Conservation (phyloP, 805 yeast genomes). For the Teunomyces cretensis region DNA sequence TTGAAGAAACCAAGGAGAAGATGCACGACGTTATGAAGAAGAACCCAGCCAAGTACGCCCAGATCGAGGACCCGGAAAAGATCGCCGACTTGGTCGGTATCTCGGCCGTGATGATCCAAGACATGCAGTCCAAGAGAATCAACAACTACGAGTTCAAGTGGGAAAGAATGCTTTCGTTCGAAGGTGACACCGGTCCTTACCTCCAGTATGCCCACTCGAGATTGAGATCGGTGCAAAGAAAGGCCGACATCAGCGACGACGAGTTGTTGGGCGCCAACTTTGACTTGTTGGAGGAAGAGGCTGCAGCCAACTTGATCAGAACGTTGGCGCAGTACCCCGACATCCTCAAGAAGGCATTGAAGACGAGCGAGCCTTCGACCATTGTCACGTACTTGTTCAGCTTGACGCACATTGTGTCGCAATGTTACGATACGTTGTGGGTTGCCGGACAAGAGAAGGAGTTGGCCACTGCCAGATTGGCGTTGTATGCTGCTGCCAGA, state of each 20-base stretch:
- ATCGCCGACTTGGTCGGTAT: constrained; percentile 96
- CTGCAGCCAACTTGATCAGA: constrained; percentile 71
- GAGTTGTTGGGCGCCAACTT: constrained; percentile 52
- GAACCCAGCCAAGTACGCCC: constrained; percentile 87
- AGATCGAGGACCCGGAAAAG: constrained; percentile 89
- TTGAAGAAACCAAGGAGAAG: constrained; percentile 88
- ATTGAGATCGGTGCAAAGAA: constrained; percentile 90
- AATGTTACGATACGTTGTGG: constrained; percentile 95
- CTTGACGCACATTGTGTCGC: constrained; percentile 89
- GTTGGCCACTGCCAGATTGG: constrained; percentile 86
- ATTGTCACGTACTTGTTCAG: constrained; percentile 90
- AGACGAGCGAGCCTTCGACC: constrained; percentile 89
- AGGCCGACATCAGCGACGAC: constrained; percentile 49
- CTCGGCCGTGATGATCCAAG: constrained; percentile 98
- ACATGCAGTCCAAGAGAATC: constrained; percentile 95
- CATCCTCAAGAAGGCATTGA: constrained; percentile 74
- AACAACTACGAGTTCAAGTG: constrained; percentile 96
- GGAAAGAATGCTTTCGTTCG: constrained; percentile 97
- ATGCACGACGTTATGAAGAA: constrained; percentile 97
- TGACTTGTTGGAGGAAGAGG: constrained; percentile 65
- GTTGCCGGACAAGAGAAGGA: constrained; percentile 93
- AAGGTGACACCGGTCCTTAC: constrained; percentile 99
- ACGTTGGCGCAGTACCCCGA: constrained; percentile 89
- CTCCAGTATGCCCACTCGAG: constrained; percentile 98
- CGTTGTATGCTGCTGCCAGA: constrained; percentile 85